Evolutionary conservation across 768 basidiomycete species (phyloP).

Genomic region (Auricularia cornea): DNA sequence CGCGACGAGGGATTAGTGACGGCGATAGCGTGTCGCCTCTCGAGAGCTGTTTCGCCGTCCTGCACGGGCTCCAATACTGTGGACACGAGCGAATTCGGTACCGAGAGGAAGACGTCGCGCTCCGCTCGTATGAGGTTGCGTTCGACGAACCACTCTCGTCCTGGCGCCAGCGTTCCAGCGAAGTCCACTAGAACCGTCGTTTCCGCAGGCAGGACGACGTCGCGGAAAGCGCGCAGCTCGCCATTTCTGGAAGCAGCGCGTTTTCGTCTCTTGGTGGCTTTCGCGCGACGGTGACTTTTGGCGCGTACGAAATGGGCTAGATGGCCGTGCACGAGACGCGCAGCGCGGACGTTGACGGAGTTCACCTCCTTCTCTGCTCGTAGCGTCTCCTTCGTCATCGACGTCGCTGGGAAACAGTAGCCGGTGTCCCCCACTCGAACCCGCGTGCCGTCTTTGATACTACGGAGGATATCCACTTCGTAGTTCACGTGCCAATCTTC

Average conservation of each 20-base stretch:
- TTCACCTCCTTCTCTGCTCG: neutral
- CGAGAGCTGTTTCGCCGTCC: slow-evolving; percentile 1
- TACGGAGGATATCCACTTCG: slow-evolving; percentile 7
- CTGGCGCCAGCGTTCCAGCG: neutral
- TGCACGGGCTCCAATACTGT: neutral
- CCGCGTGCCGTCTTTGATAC: neutral
- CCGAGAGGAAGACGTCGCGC: neutral
- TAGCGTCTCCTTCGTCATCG: neutral
- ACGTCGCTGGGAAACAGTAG: neutral
- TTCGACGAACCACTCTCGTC: neutral
- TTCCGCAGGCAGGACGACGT: slow-evolving; percentile 2
- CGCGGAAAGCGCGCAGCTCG: neutral
- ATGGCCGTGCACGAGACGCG: neutral
- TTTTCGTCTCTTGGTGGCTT: neutral
- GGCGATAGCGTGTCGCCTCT: neutral
- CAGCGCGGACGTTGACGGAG: neutral
- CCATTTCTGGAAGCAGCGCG: neutral
- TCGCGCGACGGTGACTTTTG: neutral
- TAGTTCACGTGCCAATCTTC: slow-evolving; percentile 22
- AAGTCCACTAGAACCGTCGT: neutral
- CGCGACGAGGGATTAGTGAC: slow-evolving; percentile 5
- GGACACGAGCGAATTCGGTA: neutral
- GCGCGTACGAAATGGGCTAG: neutral
- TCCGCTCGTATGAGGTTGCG: neutral
- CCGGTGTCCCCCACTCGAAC: neutral